Evolutionary conservation across 1,139 yeast species (phyloP).

Genomic region (Geotrichum fermentans): DNA sequence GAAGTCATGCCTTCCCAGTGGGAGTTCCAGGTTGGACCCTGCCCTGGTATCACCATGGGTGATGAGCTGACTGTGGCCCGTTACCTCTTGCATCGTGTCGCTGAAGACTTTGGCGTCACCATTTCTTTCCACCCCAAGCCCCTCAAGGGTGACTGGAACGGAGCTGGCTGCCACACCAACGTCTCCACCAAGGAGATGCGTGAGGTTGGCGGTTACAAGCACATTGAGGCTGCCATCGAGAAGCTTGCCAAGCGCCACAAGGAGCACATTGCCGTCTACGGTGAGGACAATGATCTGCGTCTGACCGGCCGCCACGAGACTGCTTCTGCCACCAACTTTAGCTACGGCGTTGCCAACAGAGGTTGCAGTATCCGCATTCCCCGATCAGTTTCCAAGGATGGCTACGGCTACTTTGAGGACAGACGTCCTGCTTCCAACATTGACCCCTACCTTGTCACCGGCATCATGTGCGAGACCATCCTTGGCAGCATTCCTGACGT

Average conservation of each 20-base stretch:
- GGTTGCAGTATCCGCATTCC: constrained; percentile 99
- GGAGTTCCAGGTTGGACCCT: constrained; percentile 99
- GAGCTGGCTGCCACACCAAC: constrained; percentile 99
- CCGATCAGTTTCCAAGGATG: constrained; percentile 96
- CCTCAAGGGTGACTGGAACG: constrained; percentile 98
- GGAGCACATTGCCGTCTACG: constrained; percentile 93
- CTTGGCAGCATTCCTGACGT: constrained; percentile 95
- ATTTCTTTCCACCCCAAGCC: constrained; percentile 99
- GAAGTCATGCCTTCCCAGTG: constrained; percentile 99
- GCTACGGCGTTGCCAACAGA: constrained; percentile 98
- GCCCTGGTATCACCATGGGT: constrained; percentile 93
- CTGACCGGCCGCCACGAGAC: constrained; percentile 98
- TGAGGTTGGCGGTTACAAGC: constrained; percentile 91
- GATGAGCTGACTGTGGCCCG: constrained; percentile 96
- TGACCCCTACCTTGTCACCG: constrained; percentile 97
- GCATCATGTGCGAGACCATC: constrained; percentile 95
- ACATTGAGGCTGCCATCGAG: constrained; percentile 85
- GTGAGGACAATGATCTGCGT: constrained; percentile 90
- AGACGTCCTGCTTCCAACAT: constrained; percentile 99
- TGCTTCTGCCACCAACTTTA: constrained; percentile 84
- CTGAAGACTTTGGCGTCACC: constrained; percentile 98
- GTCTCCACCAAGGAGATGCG: constrained; percentile 93
- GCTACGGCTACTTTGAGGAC: constrained; percentile 97
- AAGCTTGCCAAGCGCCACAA: constrained; percentile 93
- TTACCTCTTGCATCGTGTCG: constrained; percentile 86